Evolutionary conservation across 768 basidiomycete species (phyloP).

Genomic region (Boletus vermiculosoides): DNA sequence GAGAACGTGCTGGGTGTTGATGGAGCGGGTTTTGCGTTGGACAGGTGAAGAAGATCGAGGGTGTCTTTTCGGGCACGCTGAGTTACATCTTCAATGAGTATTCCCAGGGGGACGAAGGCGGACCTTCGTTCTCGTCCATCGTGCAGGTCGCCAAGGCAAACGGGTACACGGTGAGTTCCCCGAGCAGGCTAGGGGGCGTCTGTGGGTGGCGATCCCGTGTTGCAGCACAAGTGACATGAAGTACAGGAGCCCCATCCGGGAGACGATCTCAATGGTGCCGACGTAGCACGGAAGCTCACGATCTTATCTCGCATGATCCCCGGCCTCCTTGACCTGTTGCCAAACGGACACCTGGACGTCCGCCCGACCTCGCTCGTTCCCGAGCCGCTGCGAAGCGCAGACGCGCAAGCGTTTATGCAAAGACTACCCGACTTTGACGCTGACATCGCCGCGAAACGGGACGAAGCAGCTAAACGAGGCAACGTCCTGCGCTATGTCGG

Average conservation of each 20-base stretch:
- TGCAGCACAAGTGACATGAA: slow-evolving; percentile 26
- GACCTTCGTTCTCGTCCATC: slow-evolving; percentile 82
- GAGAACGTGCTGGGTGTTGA: background rate
- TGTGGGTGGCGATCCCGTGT: background rate
- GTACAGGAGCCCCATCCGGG: slow-evolving; percentile 92
- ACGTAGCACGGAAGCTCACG: slow-evolving; percentile 95
- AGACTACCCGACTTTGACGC: slow-evolving; percentile 81
- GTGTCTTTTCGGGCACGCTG: slow-evolving; percentile 96
- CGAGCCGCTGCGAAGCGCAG: slow-evolving; percentile 60
- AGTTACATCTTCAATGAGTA: slow-evolving; percentile 99
- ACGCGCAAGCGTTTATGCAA: slow-evolving; percentile 80
- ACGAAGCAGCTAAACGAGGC: slow-evolving; percentile 73
- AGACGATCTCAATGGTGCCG: slow-evolving; percentile 94
- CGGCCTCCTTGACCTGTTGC: slow-evolving; percentile 48
- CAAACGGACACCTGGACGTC: slow-evolving; percentile 80
- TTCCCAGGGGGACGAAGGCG: slow-evolving; percentile 64
- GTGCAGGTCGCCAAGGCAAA: slow-evolving; percentile 86
- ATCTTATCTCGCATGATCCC: slow-evolving; percentile 86
- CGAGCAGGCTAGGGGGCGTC: background rate
- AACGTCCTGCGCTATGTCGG: slow-evolving; percentile 92
- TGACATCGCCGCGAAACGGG: slow-evolving; percentile 73
- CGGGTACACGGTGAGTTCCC: slow-evolving; percentile 78
- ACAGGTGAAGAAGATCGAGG: slow-evolving; percentile 88
- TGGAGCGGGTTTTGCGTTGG: background rate
- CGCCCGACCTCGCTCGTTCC: slow-evolving; percentile 87